phyloP scores from a whole-genome alignment of 257 asterid species.

The Solanum peruvianum region DNA sequence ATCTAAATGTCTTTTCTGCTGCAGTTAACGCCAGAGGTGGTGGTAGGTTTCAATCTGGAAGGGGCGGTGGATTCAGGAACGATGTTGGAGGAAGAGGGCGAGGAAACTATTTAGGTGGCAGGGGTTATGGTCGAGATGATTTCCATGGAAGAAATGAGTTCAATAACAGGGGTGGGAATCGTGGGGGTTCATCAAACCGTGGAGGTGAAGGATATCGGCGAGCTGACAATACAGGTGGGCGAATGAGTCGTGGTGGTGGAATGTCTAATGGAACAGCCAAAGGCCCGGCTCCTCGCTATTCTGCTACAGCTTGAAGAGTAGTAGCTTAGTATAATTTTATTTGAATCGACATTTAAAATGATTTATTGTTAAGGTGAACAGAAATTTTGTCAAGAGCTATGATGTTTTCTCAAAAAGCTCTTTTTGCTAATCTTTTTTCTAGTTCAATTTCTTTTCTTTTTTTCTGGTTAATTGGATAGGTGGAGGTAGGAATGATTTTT shows the following conservation, averaged over 20 bases:
- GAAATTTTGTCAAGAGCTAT: neutral
- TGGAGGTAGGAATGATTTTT: neutral
- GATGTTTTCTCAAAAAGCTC: neutral
- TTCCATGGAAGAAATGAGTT: conserved; percentile 48
- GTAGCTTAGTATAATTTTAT: conserved; percentile 5
- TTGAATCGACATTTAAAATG: neutral
- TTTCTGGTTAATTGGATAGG: neutral
- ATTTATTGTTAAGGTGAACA: neutral
- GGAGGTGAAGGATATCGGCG: conserved; percentile 57
- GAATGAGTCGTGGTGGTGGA: conserved; percentile 33
- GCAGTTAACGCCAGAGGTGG: conserved; percentile 60
- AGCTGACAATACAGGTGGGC: conserved; percentile 4
- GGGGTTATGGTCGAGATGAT: conserved; percentile 55
- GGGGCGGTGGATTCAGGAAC: conserved; percentile 65
- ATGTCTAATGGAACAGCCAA: conserved; percentile 42
- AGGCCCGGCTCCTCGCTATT: conserved; percentile 32
- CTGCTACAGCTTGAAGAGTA: conserved; percentile 50
- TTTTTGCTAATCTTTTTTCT: neutral
- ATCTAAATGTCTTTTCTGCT: neutral
- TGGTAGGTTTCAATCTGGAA: conserved; percentile 45
- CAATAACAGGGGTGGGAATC: conserved; percentile 45
- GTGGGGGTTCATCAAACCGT: conserved; percentile 47
- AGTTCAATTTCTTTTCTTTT: neutral
- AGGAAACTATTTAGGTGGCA: conserved; percentile 56
- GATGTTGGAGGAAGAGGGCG: conserved; percentile 91